Base-by-base conservation (phyloP, 2,329 filamentous ascomycete genomes). In the Aspergillus sp. region DNA sequence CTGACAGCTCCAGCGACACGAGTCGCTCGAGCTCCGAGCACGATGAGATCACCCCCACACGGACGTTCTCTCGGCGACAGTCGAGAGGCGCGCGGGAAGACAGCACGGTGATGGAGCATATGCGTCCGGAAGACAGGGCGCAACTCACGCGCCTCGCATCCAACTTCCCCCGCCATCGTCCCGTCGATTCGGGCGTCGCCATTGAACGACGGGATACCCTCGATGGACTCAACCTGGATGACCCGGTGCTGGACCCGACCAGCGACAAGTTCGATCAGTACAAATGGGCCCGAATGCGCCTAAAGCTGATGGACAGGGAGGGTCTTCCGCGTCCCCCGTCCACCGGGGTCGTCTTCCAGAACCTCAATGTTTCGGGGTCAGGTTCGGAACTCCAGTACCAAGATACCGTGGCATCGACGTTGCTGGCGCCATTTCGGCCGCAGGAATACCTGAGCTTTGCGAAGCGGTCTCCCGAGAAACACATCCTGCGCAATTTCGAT, bases 371-470 rank as follows among this genome's bases (percentile, higher is more conserved):
- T 0, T 85, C 78, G 5, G 88, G 88, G 0, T 85, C 84, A 0
- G 87, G 86, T 0, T 78, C 81, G 2, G 85, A 85, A 0, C 66
- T 91, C 20, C 85, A 89, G 57, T 74, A 89, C 1, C 88, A 91
- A 64, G 76, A 84, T 50, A 89, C 83, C 2, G 84, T 91, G 3
- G 78, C 75, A 2, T 84, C 84, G 1, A 70, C 83, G 6, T 65
- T 88, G 19, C 67, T 81, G 54, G 75, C 81, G 0, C 87, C 85
- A 0, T 70, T 88, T 19, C 77, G 83, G 1, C 64, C 82, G 0
- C 75, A 79, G 1, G 81, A 88, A 52, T 71, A 80, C 40, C 75
- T 88, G 5, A 62, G 63, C 5, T 60, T 65, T 19, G 58, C 54
- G 46, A 79, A 75, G 19, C 76, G 76, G 41, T 72, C 76, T 16